Percentiles rank a stretch among this genome's conserved stretches.
These are phyloP conservation scores for Penicillium olsonii DNA, from an alignment of 2,329 filamentous ascomycete species.

Conservation along the genomic window DNA sequence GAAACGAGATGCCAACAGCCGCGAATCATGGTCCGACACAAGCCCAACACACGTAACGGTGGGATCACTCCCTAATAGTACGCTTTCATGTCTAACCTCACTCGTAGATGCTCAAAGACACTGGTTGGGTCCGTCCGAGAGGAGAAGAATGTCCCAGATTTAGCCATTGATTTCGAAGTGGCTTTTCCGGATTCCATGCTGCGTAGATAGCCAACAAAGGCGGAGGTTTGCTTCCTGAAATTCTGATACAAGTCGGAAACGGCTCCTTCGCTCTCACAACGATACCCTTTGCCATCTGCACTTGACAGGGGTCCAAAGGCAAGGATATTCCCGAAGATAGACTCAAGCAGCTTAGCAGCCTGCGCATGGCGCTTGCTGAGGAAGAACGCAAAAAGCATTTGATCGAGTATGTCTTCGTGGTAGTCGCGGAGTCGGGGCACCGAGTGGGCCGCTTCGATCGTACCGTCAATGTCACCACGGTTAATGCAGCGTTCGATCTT, in stretches of 20 bases:
- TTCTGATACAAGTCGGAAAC: constrained; percentile 59
- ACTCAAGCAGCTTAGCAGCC: constrained; percentile 71
- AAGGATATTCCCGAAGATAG: constrained; percentile 73
- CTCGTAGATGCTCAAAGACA: constrained; percentile 67
- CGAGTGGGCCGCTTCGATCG: constrained; percentile 57
- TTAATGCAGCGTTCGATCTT: constrained; percentile 61
- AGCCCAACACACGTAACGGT: not conserved
- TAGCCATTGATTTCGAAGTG: constrained; percentile 39
- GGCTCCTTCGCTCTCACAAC: constrained; percentile 41
- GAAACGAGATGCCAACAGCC: not conserved
- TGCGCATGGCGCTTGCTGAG: constrained; percentile 74
- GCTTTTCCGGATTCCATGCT: constrained; percentile 66
- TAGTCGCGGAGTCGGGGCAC: constrained; percentile 67
- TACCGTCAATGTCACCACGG: constrained; percentile 46
- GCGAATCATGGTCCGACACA: no score
- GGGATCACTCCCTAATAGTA: constrained; percentile 55
- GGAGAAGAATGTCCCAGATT: constrained; percentile 27
- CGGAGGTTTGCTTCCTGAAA: constrained; percentile 71
- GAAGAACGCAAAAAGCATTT: constrained; percentile 72
- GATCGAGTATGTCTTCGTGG: constrained; percentile 73
- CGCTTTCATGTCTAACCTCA: constrained; percentile 69
- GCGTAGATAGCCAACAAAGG: constrained; percentile 73
- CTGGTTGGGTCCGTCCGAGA: constrained; percentile 51
- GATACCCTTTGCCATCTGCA: constrained; percentile 40
- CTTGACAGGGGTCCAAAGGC: constrained; percentile 58